phyloP scores from a whole-genome alignment of 2,329 filamentous ascomycete genomes.

The Aspergillus bombycis region DNA sequence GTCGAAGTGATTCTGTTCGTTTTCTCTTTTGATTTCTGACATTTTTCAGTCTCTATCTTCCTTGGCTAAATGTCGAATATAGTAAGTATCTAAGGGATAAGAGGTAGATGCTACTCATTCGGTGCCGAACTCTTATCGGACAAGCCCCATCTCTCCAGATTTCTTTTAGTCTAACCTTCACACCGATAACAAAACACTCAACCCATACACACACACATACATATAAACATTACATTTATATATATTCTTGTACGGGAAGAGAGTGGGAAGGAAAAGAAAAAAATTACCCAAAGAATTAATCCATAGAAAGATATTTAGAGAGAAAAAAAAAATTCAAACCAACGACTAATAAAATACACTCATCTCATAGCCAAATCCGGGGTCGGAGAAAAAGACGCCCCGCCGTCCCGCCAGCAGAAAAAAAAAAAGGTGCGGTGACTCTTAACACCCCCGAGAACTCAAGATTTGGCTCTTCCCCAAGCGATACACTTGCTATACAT shows the following conservation, averaged over 20 bases:
- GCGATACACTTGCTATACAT: background rate
- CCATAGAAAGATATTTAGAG: background rate
- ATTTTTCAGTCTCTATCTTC: background rate
- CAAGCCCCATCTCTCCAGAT: background rate
- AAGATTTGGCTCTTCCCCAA: constrained; percentile 3
- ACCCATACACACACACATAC: background rate
- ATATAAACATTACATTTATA: background rate
- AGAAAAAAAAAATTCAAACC: background rate
- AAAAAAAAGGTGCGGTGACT: constrained; percentile 9
- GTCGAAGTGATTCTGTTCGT: no score
- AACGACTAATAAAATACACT: background rate
- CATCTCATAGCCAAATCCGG: constrained; percentile 22
- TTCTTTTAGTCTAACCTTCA: background rate
- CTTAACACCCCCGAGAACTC: background rate
- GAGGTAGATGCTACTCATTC: background rate
- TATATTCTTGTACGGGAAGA: background rate
- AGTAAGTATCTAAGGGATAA: background rate
- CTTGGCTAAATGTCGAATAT: background rate
- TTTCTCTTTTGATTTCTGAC: background rate
- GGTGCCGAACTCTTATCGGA: background rate
- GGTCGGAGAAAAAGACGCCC: constrained; percentile 23
- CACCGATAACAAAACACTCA: background rate
- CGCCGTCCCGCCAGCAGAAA: constrained; percentile 20
- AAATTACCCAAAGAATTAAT: background rate
- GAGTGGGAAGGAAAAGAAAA: background rate